Conservation (phyloP, 352 stramenopile genomes). For the Phytophthora sp. region DNA sequence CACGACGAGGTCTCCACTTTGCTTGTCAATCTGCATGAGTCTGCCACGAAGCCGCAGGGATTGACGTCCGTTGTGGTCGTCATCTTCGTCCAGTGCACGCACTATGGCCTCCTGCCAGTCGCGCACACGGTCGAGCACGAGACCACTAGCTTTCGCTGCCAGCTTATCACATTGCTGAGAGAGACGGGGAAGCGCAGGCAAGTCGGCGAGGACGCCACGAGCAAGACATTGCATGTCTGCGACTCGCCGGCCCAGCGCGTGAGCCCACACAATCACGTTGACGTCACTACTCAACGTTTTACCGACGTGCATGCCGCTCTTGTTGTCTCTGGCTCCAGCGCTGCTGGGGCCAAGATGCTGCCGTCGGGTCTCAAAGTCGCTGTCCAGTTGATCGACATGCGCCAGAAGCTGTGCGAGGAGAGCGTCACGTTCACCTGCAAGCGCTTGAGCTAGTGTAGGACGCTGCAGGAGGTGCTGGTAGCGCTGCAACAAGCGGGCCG, state of each 20-base stretch:
- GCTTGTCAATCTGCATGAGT: constrained; percentile 92
- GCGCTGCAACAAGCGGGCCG: constrained; percentile 85
- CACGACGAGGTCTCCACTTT: constrained; percentile 87
- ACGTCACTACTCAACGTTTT: constrained; percentile 88
- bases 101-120: constrained; percentile 89
- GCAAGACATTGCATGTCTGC: constrained; percentile 56
- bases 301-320: constrained; percentile 57
- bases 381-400: constrained; percentile 89
- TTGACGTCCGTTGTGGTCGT: constrained; percentile 62
- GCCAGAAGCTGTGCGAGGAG: constrained; percentile 87
- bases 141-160: constrained; percentile 55
- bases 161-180: constrained; percentile 64
- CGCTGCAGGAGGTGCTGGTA: constrained; percentile 87
- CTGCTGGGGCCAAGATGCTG: constrained; percentile 35
- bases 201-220: constrained; percentile 63
- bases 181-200: constrained; percentile 65
- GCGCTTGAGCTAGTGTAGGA: constrained; percentile 70
- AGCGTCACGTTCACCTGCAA: constrained; percentile 87
- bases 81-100: constrained; percentile 63
- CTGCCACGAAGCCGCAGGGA: constrained; percentile 76
- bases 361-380: constrained; percentile 78
- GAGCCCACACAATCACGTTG: constrained; percentile 86
- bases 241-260: constrained; percentile 73
- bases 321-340: constrained; percentile 23
- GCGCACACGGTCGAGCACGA: constrained; percentile 81